Evolutionary conservation across 2,329 filamentous ascomycete species (phyloP), one percentile per base, ranked within the genome.

Genomic region (Arthrobotrys musiformis): DNA sequence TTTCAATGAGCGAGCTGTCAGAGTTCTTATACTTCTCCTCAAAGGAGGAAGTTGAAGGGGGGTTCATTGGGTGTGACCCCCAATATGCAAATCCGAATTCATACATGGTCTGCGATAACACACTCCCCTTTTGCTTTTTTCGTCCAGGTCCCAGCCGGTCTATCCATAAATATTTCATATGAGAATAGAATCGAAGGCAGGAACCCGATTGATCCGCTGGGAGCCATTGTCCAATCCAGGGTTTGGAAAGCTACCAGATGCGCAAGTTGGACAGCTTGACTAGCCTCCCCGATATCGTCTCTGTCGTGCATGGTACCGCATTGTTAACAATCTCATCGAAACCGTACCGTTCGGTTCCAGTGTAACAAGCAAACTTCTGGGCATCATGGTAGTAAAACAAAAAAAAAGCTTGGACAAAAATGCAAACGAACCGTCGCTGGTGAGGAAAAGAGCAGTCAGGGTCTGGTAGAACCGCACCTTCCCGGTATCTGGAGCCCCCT

Each of bases 141-240:
- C 17, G 35, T 15, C 15, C 22, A 5, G 4, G 30, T 33, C 9
- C 30, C 30, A 15, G n/a, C 26, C 24, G 15, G 26, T 33, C n/a
- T 35, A 22, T 35, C 28, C n/a, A 11, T 35, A 35, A 48, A 15
- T 37, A 19, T 58, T 35, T 17, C 19, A 19, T 40, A 22, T 33
- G 52, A 56, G 28, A n/a, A n/a, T n/a, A n/a, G n/a, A n/a, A 62
- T 61, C 52, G 17, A 26, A 35, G 35, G 70, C 54, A 67, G 62
- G 58, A 64, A 30, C 26, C 68, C 68, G 68, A 72, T 64, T 58
- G 58, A 64, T 63, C 68, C 68, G 68, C n/a, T 72, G 58, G 56
- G 37, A 42, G 30, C 44, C 33, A 48, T 26, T 33, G 46, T 46
- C 35, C 52, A 64, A 64, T 72, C 68, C 68, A 40, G 60, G 68